Conservation (phyloP, 352 stramenopile genomes). For the Pythium utonaiense region DNA sequence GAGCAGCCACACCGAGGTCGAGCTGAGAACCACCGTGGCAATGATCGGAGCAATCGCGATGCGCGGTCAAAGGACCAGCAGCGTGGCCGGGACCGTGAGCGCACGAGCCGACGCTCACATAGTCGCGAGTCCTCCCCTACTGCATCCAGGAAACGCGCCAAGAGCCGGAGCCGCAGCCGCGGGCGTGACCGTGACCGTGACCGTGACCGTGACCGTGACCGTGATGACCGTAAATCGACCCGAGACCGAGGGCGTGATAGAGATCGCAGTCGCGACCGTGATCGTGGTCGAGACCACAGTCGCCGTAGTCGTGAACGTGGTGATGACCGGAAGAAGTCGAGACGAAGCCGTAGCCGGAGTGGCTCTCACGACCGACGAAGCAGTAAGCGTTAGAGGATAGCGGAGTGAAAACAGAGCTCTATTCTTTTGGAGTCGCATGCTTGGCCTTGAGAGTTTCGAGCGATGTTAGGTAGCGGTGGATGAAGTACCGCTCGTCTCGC, state of each 20-base stretch:
- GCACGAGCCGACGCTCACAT: conserved; percentile 5
- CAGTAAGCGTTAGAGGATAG: conserved; percentile 1
- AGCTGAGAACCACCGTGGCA: conserved; percentile 1
- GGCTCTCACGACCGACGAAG: conserved; percentile 10
- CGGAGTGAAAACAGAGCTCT: neutral
- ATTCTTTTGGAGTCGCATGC: neutral
- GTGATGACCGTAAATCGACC: neutral
- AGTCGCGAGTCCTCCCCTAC: conserved; percentile 12
- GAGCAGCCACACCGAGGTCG: conserved; percentile 13
- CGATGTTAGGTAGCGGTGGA: conserved; percentile 40
- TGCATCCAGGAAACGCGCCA: neutral
- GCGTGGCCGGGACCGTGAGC: neutral
- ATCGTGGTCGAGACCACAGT: conserved; percentile 2
- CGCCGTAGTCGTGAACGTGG: conserved; percentile 1
- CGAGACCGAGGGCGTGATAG: conserved; percentile 1
- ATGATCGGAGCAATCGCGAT: neutral
- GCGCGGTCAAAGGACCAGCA: neutral
- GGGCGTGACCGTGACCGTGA: conserved; percentile 8
- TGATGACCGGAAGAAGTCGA: conserved; percentile 16
- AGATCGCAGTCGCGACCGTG: conserved; percentile 4
- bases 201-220: conserved; percentile 8
- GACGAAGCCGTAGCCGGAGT: conserved; percentile 17
- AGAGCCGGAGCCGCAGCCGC: conserved; percentile 21
- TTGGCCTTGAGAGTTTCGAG: conserved; percentile 2
- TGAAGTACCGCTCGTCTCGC: conserved; percentile 44